Conservation (phyloP, 208 protist genomes). For the Leishmania martiniquensis region DNA sequence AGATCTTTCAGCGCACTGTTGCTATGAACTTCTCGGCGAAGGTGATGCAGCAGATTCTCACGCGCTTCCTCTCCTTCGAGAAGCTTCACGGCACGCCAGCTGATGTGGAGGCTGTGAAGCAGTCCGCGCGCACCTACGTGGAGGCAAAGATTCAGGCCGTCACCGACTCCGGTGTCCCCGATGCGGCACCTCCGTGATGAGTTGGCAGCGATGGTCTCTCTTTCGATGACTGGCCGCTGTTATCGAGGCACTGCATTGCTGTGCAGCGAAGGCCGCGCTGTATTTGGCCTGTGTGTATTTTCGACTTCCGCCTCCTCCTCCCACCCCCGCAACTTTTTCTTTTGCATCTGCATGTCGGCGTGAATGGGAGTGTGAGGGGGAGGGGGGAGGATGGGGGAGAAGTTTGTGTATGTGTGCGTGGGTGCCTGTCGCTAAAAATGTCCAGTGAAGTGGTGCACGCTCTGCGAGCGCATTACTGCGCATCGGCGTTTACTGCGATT, state of each 20-base stretch:
- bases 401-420: not conserved
- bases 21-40: constrained; percentile 83
- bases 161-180: constrained; percentile 30
- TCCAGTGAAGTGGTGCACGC: not conserved
- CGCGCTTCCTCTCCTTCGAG: constrained; percentile 97
- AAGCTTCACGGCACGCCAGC: constrained; percentile 83
- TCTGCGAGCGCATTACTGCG: not conserved
- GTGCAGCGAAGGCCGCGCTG: not conserved
- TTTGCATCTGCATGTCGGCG: not conserved
- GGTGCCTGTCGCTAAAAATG: not conserved
- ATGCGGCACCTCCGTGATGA: not conserved
- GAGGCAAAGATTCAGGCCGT: constrained; percentile 85
- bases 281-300: not conserved
- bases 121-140: constrained; percentile 93
- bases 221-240: not conserved
- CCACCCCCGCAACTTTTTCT: too few species aligned
- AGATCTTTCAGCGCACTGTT: constrained; percentile 82
- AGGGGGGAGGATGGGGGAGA: too few species aligned
- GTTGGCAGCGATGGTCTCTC: not conserved
- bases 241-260: not conserved
- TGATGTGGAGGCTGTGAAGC: constrained; percentile 93
- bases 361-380: too few species aligned
- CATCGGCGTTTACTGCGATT: not conserved
- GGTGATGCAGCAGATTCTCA: constrained; percentile 95
- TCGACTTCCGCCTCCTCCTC: too few species aligned